phyloP scores from a whole-genome alignment of 495 filamentous ascomycete genomes.

The Patellaria atrata region DNA sequence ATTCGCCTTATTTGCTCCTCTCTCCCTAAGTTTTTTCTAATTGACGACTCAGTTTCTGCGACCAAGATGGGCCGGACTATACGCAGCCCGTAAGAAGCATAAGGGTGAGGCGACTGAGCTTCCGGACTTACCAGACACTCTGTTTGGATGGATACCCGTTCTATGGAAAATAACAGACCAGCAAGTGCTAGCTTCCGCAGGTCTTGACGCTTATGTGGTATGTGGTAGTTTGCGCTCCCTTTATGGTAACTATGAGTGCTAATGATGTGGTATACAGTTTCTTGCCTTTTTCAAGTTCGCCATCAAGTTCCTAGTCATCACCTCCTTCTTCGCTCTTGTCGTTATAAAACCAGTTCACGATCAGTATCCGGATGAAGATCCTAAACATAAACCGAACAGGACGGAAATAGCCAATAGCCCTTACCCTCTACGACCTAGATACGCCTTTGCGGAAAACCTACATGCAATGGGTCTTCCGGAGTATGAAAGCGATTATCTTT shows the following conservation, averaged over 20 bases:
- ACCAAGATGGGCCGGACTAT: conserved; percentile 83
- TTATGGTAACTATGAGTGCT: background rate
- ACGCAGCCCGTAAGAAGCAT: conserved; percentile 72
- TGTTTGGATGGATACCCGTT: conserved; percentile 88
- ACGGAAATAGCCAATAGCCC: background rate
- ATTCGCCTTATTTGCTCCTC: background rate
- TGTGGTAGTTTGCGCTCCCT: conserved; percentile 23
- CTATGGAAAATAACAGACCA: conserved; percentile 82
- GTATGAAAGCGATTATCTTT: conserved; percentile 48
- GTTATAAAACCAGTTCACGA: conserved; percentile 80
- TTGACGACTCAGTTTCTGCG: conserved; percentile 46
- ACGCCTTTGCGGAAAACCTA: background rate
- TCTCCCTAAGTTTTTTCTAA: conserved; percentile 5
- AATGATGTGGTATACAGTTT: conserved; percentile 40
- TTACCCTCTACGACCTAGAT: too few relatives aligned
- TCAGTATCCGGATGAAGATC: conserved; percentile 41
- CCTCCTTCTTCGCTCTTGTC: conserved; percentile 63
- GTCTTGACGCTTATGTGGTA: conserved; percentile 89
- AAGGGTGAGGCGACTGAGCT: conserved; percentile 53
- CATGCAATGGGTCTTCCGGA: conserved; percentile 13
- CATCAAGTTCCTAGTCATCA: conserved; percentile 61
- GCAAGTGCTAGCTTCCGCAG: conserved; percentile 77
- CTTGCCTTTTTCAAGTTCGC: conserved; percentile 90
- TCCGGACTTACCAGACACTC: conserved; percentile 68
- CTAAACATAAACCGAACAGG: conserved; percentile 14